A percentile compares a stretch with the other conserved stretches of the same genome.
Conservation (phyloP, 345 rosid genomes). For the Nephelium lappaceum region DNA sequence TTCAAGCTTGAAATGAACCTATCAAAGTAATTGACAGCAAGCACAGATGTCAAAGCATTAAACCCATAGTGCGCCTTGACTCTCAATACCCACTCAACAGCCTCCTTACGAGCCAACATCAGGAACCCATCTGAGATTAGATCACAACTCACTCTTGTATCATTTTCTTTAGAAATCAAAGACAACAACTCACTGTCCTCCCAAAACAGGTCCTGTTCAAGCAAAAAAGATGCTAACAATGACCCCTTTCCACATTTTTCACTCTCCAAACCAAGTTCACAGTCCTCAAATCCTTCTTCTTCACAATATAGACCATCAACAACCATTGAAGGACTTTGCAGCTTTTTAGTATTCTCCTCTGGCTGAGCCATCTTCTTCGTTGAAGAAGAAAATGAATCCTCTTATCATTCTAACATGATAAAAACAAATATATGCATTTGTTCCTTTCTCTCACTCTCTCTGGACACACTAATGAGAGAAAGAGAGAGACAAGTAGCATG, state of each 20-base stretch:
- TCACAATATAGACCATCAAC: constrained; percentile 73
- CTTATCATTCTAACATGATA: constrained; percentile 58
- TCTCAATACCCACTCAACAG: constrained; percentile 72
- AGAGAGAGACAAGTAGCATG: constrained; percentile 32
- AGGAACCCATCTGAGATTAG: constrained; percentile 42
- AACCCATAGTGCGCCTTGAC: constrained; percentile 68
- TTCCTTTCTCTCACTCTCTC: constrained; percentile 13
- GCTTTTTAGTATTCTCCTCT: constrained; percentile 40
- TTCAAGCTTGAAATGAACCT: constrained; percentile 61
- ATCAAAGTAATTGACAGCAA: constrained; percentile 91
- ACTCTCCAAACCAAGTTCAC: constrained; percentile 29
- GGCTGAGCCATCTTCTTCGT: constrained; percentile 65
- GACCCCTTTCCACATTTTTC: constrained; percentile 45
- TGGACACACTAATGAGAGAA: constrained; percentile 17
- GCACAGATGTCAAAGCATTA: constrained; percentile 60
- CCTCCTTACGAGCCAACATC: constrained; percentile 53
- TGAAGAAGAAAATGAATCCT: constrained; percentile 50
- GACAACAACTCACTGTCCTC: constrained; percentile 57
- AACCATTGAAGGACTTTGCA: constrained; percentile 37
- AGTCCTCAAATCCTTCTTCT: constrained; percentile 54
- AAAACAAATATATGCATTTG: constrained; percentile 18
- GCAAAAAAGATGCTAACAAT: constrained; percentile 42
- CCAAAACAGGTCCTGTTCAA: constrained; percentile 61
- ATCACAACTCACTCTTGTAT: constrained; percentile 40
- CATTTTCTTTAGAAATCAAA: constrained; percentile 63